Base-by-base conservation (phyloP, 225 moss, liverwort and hornwort genomes). In the Asterella californica region DNA sequence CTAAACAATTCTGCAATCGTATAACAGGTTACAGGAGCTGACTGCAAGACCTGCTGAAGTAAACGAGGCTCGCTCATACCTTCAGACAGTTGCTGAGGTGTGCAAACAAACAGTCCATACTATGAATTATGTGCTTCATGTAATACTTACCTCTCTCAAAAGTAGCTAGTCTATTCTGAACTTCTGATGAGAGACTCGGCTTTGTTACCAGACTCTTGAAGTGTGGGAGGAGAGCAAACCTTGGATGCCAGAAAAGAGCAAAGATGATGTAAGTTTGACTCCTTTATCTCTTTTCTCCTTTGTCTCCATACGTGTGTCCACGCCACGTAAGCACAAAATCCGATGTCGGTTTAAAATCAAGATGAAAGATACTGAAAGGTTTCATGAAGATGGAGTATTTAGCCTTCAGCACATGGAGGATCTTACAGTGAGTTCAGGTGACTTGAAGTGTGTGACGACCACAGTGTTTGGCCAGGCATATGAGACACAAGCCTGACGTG, bases 191-290 rank as follows among this genome's bases (percentile, higher is more conserved):
- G 1, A 21, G 54, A 49, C 5, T 25, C 22, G 24, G 46, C 4
- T 19, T 22, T 79, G 36, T 29, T 45, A 52, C 62, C 88, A 90
- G 90, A 84, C 75, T 15, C 55, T 90, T 52, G 62, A 78, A 33
- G 81, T 63, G 55, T 90, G 88, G 88, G 79, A 81, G 48, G 72
- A 63, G 68, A 72, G 52, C 18, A 90, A 88, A 68, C 86, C 90
- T 0, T 90, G 90, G 90, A 84, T 90, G 32, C 82, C 80, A 11
- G 83, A 81, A 71, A 83, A 77, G 55, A 88, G 79, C 83, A 83
- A 64, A 78, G 86, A 90, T 27, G 82, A 90, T 80, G 86, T 88
- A 86, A 78, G 86, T 86, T 67, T 49, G 22, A 61, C 29, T 84
- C 33, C 29, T 59, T 34, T 64, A 36, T 22, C 37, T 30, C 15